phyloP scores from a whole-genome alignment of 2,329 filamentous ascomycete genomes.

The Apiospora phragmitis region DNA sequence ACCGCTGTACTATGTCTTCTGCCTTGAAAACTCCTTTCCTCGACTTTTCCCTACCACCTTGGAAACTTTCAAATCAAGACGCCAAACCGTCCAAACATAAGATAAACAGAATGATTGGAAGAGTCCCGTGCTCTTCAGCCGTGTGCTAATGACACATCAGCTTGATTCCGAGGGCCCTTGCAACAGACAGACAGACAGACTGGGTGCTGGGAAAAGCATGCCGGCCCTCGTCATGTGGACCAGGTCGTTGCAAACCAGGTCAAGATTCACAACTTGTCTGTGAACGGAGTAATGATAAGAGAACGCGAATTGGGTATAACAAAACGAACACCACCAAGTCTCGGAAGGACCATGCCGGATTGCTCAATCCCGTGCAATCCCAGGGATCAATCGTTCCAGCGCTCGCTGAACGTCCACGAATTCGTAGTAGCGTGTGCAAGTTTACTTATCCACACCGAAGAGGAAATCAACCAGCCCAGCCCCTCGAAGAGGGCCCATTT shows the following conservation, averaged over 20 bases:
- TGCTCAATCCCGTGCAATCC: background rate
- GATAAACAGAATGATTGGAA: background rate
- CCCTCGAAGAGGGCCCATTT: constrained; percentile 12
- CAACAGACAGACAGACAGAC: background rate
- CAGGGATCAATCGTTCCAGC: background rate
- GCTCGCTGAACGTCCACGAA: background rate
- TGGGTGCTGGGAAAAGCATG: background rate
- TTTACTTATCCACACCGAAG: background rate
- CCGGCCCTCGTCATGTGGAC: background rate
- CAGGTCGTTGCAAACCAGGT: background rate
- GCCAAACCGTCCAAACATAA: background rate
- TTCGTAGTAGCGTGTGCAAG: background rate
- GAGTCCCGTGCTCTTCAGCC: background rate
- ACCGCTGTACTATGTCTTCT: background rate
- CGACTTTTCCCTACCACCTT: background rate
- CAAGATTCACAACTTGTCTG: background rate
- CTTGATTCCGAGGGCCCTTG: background rate
- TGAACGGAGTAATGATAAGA: background rate
- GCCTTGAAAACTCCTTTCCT: background rate
- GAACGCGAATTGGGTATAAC: background rate
- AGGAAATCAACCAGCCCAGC: constrained; percentile 13
- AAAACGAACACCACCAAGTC: background rate
- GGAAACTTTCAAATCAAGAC: background rate
- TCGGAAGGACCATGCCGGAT: background rate
- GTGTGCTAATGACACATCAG: background rate